Evolutionary conservation across 495 filamentous ascomycete species (phyloP).

Genomic region (Cercophora samala): DNA sequence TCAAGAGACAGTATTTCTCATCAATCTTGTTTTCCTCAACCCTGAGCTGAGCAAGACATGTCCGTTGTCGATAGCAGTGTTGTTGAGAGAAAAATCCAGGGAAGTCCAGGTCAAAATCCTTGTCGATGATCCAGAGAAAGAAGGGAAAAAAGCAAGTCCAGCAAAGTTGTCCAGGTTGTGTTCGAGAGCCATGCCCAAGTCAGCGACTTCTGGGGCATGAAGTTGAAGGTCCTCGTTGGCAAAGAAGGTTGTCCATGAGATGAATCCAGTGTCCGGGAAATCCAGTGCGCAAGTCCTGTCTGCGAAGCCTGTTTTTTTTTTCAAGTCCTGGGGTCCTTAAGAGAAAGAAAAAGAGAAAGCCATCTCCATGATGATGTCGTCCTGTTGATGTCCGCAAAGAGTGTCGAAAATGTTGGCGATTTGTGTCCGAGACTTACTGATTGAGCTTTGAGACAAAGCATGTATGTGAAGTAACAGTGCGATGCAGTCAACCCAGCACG

Average conservation of each 20-base stretch:
- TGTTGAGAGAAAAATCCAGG: slow-evolving; percentile 1
- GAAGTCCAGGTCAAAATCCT: slow-evolving; percentile 10
- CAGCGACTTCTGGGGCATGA: neutral
- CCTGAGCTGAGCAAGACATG: neutral
- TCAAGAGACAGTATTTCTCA: neutral
- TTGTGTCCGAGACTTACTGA: neutral
- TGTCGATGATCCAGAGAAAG: slow-evolving; percentile 9
- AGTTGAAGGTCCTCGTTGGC: neutral
- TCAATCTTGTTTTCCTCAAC: slow-evolving; percentile 1
- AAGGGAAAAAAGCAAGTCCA: slow-evolving; percentile 24
- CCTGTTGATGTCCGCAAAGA: neutral
- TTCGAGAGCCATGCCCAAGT: neutral
- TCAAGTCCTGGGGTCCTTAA: neutral
- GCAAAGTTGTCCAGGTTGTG: neutral
- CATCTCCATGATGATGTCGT: neutral
- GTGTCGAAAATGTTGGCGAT: neutral
- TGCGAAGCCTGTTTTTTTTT: neutral
- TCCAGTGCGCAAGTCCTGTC: neutral
- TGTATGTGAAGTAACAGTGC: neutral
- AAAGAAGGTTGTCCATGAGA: neutral
- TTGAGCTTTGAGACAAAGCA: neutral
- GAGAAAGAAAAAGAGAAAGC: neutral
- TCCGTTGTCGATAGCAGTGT: neutral
- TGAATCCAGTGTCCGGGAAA: neutral
- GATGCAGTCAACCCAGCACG: slow-evolving; percentile 1